Conservation (phyloP, 2,329 filamentous ascomycete species). For the Hypoxylon sp. region DNA sequence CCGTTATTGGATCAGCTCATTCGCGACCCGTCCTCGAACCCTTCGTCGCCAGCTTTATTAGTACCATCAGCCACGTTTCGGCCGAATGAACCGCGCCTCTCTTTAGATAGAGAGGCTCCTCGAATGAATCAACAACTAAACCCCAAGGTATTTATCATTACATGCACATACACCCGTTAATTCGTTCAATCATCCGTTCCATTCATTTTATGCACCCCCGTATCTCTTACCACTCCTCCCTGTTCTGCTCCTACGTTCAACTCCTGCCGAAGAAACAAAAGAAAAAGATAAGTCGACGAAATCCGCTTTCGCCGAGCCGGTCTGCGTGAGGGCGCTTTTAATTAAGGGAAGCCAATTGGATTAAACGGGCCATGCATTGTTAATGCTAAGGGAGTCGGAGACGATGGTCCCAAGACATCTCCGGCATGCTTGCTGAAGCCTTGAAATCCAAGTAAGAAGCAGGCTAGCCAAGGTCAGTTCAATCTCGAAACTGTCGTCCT, state of each 20-base stretch:
- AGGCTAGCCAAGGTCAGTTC: constrained; percentile 40
- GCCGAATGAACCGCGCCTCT: constrained; percentile 53
- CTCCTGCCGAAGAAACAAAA: constrained; percentile 26
- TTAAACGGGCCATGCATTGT: constrained; percentile 44
- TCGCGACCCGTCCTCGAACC: constrained; percentile 40
- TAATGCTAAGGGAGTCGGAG: constrained; percentile 41
- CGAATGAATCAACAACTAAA: constrained; percentile 61
- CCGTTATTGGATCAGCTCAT: constrained; percentile 41
- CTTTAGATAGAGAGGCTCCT: constrained; percentile 54
- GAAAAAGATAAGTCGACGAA: constrained; percentile 33
- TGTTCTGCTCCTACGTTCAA: constrained; percentile 19
- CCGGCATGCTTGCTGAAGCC: constrained; percentile 35
- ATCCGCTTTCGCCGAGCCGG: constrained; percentile 44
- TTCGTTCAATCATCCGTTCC: constrained; percentile 24
- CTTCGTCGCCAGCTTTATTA: constrained; percentile 30
- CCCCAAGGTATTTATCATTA: constrained; percentile 57
- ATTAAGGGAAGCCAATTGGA: constrained; percentile 50
- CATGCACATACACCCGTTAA: constrained; percentile 34
- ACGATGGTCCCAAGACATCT: constrained; percentile 25
- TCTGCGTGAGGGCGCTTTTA: constrained; percentile 46
- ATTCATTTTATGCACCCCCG: constrained; percentile 36
- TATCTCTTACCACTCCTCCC: constrained; percentile 19
- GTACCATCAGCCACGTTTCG: constrained; percentile 44
- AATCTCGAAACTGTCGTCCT: constrained; percentile 25
- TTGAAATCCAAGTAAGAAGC: constrained; percentile 43